phyloP scores from a whole-genome alignment of 345 rosid genomes.

The Salix suchowensis region DNA sequence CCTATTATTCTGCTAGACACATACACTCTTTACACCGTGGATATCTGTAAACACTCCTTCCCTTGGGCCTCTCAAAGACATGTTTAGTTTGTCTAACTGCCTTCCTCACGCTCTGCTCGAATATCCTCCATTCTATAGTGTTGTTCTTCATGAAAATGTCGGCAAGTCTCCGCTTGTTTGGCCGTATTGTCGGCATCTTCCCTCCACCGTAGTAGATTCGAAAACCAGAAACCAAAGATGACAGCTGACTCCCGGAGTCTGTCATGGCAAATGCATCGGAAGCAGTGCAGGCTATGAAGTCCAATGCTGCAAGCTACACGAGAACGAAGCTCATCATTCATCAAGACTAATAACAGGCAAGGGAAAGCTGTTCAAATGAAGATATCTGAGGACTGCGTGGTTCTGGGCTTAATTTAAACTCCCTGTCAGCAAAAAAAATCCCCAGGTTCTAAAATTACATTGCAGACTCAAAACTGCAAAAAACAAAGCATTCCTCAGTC shows the following conservation, averaged over 20 bases:
- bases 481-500: neutral
- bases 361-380: neutral
- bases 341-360: neutral
- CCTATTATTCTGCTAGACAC: constrained; percentile 34
- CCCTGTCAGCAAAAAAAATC: neutral
- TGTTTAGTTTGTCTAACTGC: constrained; percentile 91
- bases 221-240: constrained; percentile 84
- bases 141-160: constrained; percentile 66
- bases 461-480: neutral
- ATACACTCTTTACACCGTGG: constrained; percentile 88
- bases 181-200: constrained; percentile 84
- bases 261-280: constrained; percentile 94
- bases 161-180: constrained; percentile 74
- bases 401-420: neutral
- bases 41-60: constrained; percentile 79
- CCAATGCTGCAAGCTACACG: constrained; percentile 85
- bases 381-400: neutral
- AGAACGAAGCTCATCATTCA: neutral
- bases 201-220: constrained; percentile 85
- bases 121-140: constrained; percentile 78
- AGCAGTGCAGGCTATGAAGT: constrained; percentile 81
- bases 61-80: constrained; percentile 65
- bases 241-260: constrained; percentile 88
- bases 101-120: constrained; percentile 87
- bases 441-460: neutral